These are phyloP conservation scores for Vanilla planifolia DNA, from an alignment of 106 monocot species.

Conservation along the genomic window DNA sequence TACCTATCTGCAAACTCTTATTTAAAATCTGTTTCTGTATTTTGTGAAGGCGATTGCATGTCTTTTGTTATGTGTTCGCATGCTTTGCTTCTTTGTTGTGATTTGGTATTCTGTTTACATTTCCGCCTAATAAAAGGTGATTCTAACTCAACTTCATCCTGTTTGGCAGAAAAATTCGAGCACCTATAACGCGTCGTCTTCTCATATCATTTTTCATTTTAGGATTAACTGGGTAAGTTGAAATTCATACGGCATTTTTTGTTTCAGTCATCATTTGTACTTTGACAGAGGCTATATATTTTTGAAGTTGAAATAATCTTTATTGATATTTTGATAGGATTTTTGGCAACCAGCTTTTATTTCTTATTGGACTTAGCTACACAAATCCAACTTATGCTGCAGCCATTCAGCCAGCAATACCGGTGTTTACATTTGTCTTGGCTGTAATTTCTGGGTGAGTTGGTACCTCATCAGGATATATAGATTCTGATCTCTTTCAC, in stretches of 20 bases:
- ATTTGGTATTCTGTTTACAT: too few species aligned
- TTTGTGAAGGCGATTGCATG: too few species aligned
- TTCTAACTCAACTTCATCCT: slow-evolving; percentile 2
- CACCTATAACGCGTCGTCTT: slow-evolving; percentile 54
- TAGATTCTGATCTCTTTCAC: neutral
- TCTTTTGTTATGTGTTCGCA: too few species aligned
- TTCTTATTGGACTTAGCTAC: slow-evolving; percentile 83
- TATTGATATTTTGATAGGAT: slow-evolving; percentile 38
- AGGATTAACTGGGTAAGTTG: slow-evolving; percentile 73
- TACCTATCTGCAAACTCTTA: too few species aligned
- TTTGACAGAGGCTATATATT: neutral
- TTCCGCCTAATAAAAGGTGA: too few species aligned
- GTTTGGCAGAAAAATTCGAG: slow-evolving; percentile 39
- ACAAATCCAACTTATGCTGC: slow-evolving; percentile 91
- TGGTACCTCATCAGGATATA: neutral
- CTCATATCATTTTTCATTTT: slow-evolving; percentile 76
- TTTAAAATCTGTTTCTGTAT: too few species aligned
- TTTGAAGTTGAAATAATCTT: neutral
- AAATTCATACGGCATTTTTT: neutral
- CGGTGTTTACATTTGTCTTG: slow-evolving; percentile 84
- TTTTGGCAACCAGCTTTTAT: slow-evolving; percentile 85
- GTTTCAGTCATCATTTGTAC: neutral
- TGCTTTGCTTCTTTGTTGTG: too few species aligned
- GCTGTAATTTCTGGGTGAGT: slow-evolving; percentile 64
- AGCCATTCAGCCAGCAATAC: slow-evolving; percentile 81